These are phyloP conservation scores for Beta lomatogona DNA, from an alignment of 179 eudicot genomes.

Conservation along the genomic window DNA sequence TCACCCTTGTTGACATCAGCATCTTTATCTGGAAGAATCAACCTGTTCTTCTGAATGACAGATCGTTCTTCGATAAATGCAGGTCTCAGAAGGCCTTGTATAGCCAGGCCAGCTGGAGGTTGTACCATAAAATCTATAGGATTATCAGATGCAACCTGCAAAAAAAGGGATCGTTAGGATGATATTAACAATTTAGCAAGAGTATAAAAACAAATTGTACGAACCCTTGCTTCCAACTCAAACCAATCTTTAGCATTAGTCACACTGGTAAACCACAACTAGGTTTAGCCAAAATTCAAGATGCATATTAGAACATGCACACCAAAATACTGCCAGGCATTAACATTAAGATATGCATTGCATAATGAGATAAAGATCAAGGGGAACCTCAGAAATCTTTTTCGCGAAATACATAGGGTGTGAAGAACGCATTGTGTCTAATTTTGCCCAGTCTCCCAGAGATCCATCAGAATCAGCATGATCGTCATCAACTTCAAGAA, in stretches of 20 bases:
- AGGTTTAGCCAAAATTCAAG: neutral
- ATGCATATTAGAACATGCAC: neutral
- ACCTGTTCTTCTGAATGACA: conserved; percentile 57
- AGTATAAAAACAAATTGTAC: no score
- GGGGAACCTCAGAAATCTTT: conserved; percentile 67
- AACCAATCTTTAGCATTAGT: conserved; percentile 2
- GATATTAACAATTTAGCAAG: neutral
- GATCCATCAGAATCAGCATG: conserved; percentile 76
- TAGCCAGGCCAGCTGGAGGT: conserved; percentile 79
- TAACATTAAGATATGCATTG: neutral
- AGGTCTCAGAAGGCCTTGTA: conserved; percentile 86
- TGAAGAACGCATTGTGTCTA: conserved; percentile 88
- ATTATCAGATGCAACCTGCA: conserved; percentile 70
- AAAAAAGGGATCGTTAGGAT: no score
- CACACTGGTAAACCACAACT: conserved; percentile 1
- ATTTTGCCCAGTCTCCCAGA: conserved; percentile 90
- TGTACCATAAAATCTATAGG: conserved; percentile 86
- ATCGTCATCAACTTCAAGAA: conserved; percentile 72
- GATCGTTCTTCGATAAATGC: conserved; percentile 78
- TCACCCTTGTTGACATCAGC: conserved; percentile 31
- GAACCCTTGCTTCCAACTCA: neutral
- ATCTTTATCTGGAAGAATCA: conserved; percentile 36
- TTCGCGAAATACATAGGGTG: conserved; percentile 95
- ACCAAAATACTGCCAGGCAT: neutral
- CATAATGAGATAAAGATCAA: neutral